Evolutionary conservation across 2,329 filamentous ascomycete species (phyloP).

Genomic region (Endothia cerciana): DNA sequence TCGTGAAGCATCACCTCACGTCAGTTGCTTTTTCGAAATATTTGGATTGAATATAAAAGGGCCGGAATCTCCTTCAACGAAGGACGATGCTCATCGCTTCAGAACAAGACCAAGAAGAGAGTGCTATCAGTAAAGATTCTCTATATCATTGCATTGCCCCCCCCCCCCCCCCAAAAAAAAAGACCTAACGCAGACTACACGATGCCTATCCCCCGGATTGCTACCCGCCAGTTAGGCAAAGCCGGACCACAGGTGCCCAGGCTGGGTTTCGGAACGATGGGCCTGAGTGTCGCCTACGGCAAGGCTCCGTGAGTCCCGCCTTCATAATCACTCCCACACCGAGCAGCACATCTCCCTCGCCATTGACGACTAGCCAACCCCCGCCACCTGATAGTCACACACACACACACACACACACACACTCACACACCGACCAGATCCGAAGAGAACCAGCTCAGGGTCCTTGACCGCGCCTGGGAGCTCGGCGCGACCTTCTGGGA

Average conservation of each 20-base stretch:
- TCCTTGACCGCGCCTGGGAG: conserved; percentile 56
- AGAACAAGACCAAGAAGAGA: background rate
- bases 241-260: conserved; percentile 33
- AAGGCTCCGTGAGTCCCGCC: conserved; percentile 21
- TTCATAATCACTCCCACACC: too few species aligned
- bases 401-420: background rate
- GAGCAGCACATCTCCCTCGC: too few species aligned
- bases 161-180: background rate
- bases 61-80: background rate
- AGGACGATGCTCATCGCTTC: background rate
- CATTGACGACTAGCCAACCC: too few species aligned
- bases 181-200: background rate
- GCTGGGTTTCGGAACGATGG: conserved; percentile 37
- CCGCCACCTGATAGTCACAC: too few species aligned
- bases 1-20: background rate
- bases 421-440: conserved; percentile 37
- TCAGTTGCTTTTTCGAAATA: too few species aligned
- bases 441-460: conserved; percentile 52
- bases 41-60: background rate
- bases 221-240: conserved; percentile 32
- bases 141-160: background rate
- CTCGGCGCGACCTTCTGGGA: conserved; percentile 58
- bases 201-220: conserved; percentile 18
- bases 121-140: background rate
- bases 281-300: conserved; percentile 34